These are phyloP conservation scores for Stramenopiles sp. DNA, from an alignment of 352 stramenopile genomes.

Conservation along the genomic window DNA sequence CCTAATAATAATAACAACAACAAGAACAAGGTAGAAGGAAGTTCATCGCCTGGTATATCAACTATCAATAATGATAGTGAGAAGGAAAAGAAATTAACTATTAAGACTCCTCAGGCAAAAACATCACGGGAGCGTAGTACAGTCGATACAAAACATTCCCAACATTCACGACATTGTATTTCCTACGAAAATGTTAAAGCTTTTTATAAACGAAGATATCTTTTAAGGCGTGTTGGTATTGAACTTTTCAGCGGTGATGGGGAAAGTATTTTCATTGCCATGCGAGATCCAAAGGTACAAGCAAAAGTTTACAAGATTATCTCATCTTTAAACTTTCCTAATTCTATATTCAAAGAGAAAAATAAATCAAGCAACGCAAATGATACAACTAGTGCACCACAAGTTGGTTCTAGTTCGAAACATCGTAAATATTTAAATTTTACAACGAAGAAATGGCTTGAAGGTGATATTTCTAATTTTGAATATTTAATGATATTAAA, in stretches of 20 bases:
- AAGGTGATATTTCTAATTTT: slow-evolving; percentile 72
- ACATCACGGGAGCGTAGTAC: background rate
- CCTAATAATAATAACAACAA: too few species aligned
- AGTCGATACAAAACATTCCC: background rate
- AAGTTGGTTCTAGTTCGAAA: background rate
- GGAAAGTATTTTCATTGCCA: background rate
- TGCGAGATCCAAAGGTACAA: background rate
- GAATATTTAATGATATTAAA: slow-evolving; percentile 77
- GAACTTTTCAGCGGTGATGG: background rate
- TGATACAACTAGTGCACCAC: background rate
- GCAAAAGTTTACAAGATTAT: background rate
- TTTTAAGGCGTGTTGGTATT: background rate
- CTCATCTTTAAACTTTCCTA: background rate
- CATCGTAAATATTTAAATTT: background rate
- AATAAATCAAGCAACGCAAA: background rate
- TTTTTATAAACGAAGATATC: background rate
- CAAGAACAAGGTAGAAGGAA: too few species aligned
- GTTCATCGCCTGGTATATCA: too few species aligned
- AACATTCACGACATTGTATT: background rate
- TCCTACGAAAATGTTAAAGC: background rate
- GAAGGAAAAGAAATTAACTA: background rate
- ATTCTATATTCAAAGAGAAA: background rate
- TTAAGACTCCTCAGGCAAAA: background rate
- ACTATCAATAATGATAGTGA: too few species aligned
- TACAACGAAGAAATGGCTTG: background rate